phyloP scores from a whole-genome alignment of 2,329 filamentous ascomycete species.

The Microdochium trichocladiopsis region DNA sequence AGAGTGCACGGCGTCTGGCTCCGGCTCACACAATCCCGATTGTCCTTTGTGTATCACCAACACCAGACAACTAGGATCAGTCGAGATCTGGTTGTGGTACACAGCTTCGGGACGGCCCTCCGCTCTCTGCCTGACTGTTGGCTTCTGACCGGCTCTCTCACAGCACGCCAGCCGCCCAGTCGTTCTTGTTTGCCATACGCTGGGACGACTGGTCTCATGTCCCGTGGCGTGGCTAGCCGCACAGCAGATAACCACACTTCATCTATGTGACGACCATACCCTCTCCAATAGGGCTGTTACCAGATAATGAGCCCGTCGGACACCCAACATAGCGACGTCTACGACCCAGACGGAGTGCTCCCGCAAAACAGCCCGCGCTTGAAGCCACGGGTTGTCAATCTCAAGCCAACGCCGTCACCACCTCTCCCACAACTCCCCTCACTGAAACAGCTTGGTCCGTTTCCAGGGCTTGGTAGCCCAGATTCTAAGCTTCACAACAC shows the following conservation, averaged over 20 bases:
- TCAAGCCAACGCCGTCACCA: constrained; percentile 44
- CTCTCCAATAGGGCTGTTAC: constrained; percentile 11
- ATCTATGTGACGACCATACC: constrained; percentile 4
- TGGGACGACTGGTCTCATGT: background rate
- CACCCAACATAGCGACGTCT: constrained; percentile 19
- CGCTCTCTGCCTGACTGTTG: background rate
- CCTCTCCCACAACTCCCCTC: constrained; percentile 29
- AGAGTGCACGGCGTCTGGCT: background rate
- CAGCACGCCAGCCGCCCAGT: constrained; percentile 1
- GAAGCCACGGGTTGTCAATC: constrained; percentile 32
- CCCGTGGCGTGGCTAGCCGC: background rate
- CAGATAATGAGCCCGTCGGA: constrained; percentile 23
- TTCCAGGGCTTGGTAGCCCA: constrained; percentile 27
- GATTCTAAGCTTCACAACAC: background rate
- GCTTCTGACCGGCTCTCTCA: too few species aligned
- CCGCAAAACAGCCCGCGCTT: constrained; percentile 31
- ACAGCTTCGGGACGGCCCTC: background rate
- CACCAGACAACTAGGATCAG: background rate
- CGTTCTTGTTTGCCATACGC: constrained; percentile 4
- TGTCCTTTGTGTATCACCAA: background rate
- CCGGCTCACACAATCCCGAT: background rate
- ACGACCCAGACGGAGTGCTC: constrained; percentile 40
- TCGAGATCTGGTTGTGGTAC: background rate
- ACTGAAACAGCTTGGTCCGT: constrained; percentile 34
- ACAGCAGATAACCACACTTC: background rate